Conservation (phyloP, 2,329 filamentous ascomycete genomes). For the Colletotrichum karsti region DNA sequence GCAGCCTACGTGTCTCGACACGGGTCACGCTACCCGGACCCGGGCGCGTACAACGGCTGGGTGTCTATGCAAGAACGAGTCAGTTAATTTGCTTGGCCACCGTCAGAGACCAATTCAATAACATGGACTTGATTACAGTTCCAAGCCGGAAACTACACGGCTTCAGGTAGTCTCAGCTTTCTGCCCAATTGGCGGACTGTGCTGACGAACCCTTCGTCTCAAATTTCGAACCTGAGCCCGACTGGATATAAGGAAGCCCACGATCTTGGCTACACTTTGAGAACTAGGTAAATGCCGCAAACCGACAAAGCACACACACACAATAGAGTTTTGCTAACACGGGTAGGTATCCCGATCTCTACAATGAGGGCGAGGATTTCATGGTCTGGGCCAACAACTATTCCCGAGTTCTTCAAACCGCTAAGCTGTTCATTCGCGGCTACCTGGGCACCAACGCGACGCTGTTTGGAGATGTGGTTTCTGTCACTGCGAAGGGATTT, state of each 20-base stretch:
- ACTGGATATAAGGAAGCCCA: slow-evolving; percentile 71
- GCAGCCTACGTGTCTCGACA: slow-evolving; percentile 68
- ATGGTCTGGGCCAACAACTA: slow-evolving; percentile 74
- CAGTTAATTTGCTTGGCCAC: slow-evolving; percentile 22
- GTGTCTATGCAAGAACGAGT: slow-evolving; percentile 53
- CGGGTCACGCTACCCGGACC: slow-evolving; percentile 70
- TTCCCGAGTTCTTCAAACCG: slow-evolving; percentile 69
- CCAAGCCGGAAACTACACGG: slow-evolving; percentile 60
- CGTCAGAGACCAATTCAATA: background rate
- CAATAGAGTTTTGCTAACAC: background rate
- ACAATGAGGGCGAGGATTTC: slow-evolving; percentile 58
- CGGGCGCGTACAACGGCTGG: slow-evolving; percentile 68
- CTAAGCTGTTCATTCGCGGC: slow-evolving; percentile 67
- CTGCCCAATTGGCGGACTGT: slow-evolving; percentile 66
- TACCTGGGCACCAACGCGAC: slow-evolving; percentile 66
- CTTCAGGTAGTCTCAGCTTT: slow-evolving; percentile 62
- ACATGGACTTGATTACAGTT: slow-evolving; percentile 47
- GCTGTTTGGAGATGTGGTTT: slow-evolving; percentile 62
- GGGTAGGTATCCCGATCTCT: slow-evolving; percentile 56
- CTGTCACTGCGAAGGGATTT: slow-evolving; percentile 64
- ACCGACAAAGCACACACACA: background rate
- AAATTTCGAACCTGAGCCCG: slow-evolving; percentile 67
- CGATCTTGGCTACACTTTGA: slow-evolving; percentile 62
- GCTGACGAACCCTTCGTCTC: slow-evolving; percentile 59
- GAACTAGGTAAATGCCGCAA: slow-evolving; percentile 44